Percentiles rank a stretch among this genome's conserved stretches.
Evolutionary conservation across 2,329 filamentous ascomycete genomes (phyloP).

Genomic region (Amauroascus verrucosus): DNA sequence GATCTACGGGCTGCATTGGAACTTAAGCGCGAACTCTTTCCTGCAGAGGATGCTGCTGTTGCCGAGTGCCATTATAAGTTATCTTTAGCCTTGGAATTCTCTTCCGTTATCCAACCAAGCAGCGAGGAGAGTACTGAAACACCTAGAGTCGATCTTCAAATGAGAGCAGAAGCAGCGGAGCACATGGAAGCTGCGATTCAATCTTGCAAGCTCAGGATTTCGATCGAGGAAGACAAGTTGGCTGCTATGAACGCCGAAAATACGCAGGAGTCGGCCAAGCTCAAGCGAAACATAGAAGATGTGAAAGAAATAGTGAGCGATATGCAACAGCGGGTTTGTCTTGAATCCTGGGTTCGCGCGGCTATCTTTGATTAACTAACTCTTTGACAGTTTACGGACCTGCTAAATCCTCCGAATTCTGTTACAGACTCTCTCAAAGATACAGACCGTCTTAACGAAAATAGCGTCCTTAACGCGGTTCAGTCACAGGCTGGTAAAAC

Average conservation of each 20-base stretch:
- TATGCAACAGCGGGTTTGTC: slow-evolving; percentile 48
- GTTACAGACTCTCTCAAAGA: slow-evolving; percentile 31
- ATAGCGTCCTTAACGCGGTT: slow-evolving; percentile 49
- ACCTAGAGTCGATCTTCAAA: slow-evolving; percentile 39
- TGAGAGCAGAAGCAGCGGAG: slow-evolving; percentile 47
- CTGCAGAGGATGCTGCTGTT: slow-evolving; percentile 70
- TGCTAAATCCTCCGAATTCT: slow-evolving; percentile 45
- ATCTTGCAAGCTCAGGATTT: slow-evolving; percentile 46
- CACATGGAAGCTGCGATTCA: slow-evolving; percentile 54
- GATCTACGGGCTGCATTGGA: slow-evolving; percentile 70
- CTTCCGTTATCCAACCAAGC: slow-evolving; percentile 54
- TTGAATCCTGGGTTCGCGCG: neutral
- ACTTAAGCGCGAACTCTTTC: slow-evolving; percentile 68
- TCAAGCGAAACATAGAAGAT: slow-evolving; percentile 44
- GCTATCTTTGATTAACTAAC: slow-evolving; percentile 14
- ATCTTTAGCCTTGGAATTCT: slow-evolving; percentile 87
- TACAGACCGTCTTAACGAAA: slow-evolving; percentile 30
- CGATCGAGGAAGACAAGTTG: slow-evolving; percentile 43
- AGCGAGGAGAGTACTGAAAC: slow-evolving; percentile 34
- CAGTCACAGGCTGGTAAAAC: slow-evolving; percentile 45
- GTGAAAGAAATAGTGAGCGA: slow-evolving; percentile 53
- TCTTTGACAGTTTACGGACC: slow-evolving; percentile 42
- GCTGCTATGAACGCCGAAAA: slow-evolving; percentile 29
- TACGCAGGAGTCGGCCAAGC: slow-evolving; percentile 31
- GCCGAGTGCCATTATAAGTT: slow-evolving; percentile 96